Evolutionary conservation across 192 early-diverging fungal genomes (phyloP).

Genomic region (Bifiguratus adelaidae): DNA sequence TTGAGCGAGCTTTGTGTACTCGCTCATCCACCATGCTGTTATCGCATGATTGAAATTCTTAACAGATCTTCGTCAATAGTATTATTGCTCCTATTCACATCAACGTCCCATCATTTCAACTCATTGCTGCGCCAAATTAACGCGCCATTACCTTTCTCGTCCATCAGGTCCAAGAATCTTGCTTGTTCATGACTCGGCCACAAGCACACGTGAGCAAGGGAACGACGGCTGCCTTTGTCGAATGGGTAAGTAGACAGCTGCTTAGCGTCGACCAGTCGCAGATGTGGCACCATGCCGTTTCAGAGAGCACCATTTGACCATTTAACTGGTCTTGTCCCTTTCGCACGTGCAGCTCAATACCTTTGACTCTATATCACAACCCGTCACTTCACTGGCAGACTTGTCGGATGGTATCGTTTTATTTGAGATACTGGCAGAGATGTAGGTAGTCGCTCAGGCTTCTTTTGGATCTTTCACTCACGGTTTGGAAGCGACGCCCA

Average conservation of each 20-base stretch:
- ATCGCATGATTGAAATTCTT: too few relatives aligned
- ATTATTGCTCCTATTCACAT: too few relatives aligned
- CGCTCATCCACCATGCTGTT: too few relatives aligned
- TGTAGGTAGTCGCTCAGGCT: constrained; percentile 50
- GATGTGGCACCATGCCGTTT: not conserved
- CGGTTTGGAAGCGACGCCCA: constrained; percentile 57
- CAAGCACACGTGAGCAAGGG: too few relatives aligned
- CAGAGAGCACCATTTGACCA: not conserved
- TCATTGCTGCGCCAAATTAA: too few relatives aligned
- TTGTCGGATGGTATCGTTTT: constrained; percentile 71
- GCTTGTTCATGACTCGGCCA: too few relatives aligned
- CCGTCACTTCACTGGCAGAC: constrained; percentile 41
- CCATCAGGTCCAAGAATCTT: too few relatives aligned
- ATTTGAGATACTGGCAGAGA: constrained; percentile 71
- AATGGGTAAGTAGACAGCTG: constrained; percentile 15
- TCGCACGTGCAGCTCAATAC: constrained; percentile 45
- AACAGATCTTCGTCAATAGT: too few relatives aligned
- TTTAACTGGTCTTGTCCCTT: not conserved
- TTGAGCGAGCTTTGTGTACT: too few relatives aligned
- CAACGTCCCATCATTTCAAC: too few relatives aligned
- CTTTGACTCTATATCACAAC: constrained; percentile 38
- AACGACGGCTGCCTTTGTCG: constrained; percentile 25
- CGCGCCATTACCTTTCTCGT: too few relatives aligned
- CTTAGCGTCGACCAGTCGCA: not conserved
- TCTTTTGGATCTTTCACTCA: not conserved